Evolutionary conservation across 176 grass and related monocot genomes (phyloP).

Genomic region (Triticum aestivum): DNA sequence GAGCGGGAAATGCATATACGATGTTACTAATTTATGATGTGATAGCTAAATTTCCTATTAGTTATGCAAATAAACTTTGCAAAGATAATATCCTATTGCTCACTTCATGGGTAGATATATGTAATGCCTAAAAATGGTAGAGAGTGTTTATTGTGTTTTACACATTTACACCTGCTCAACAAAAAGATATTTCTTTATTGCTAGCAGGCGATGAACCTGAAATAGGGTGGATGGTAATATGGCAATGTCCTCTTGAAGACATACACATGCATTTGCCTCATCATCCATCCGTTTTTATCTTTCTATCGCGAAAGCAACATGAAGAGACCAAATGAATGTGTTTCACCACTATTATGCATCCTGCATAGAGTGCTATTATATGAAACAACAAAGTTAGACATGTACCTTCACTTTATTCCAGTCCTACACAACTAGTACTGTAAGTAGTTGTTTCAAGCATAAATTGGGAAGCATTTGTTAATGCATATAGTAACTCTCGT

Average conservation of each 20-base stretch:
- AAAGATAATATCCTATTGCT: background rate
- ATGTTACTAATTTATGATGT: too few species aligned
- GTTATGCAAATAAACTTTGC: background rate
- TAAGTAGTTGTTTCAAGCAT: too few species aligned
- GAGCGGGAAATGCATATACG: too few species aligned
- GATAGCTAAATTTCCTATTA: background rate
- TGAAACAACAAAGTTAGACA: too few species aligned
- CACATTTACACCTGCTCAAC: conserved; percentile 53
- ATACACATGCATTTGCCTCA: conserved; percentile 22
- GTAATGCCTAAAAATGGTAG: background rate
- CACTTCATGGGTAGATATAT: background rate
- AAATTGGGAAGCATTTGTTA: too few species aligned
- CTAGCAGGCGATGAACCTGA: conserved; percentile 77
- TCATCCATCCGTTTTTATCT: conserved; percentile 13
- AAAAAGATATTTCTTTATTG: conserved; percentile 54
- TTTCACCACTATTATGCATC: background rate
- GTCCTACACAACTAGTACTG: too few species aligned
- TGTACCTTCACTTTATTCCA: too few species aligned
- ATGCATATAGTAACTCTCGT: background rate
- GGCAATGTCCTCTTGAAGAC: conserved; percentile 65
- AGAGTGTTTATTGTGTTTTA: background rate
- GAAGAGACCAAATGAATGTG: background rate
- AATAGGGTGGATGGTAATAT: conserved; percentile 85
- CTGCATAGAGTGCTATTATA: too few species aligned
- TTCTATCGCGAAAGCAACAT: background rate